Evolutionary conservation across 208 protist species (phyloP), one percentile per base, ranked within the genome.

Genomic region (Wallacemonas sp.): DNA sequence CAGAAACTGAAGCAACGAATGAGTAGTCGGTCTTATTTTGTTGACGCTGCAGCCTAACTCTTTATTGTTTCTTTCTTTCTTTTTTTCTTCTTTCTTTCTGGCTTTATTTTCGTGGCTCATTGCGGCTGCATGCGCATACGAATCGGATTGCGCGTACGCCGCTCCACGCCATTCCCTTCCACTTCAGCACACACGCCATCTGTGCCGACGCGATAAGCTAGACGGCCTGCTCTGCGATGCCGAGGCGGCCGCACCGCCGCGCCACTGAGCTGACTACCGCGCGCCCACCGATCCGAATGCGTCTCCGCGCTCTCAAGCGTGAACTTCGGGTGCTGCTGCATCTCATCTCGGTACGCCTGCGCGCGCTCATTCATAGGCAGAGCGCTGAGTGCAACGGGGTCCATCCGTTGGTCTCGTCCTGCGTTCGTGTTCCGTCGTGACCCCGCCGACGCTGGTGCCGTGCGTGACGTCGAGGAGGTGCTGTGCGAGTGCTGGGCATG

Each of bases 291-390:
- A 44, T 71, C 61, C 15, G 67, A 49, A 61, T 72, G 75, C 19
- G 49, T 51, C 5, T n/a, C 66, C 5, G 55, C 61, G 67, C 59
- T 80, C 33, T 72, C 73, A 21, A 66, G 60, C 12, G 80, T 84
- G 64, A 80, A 82, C 66, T 82, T 90, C 12, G 86, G 86, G 60
- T 86, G 79, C 42, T 44, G 53, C 31, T 86, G 56, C 8, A 82
- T 72, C 30, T 88, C 68, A 8, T 56, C 70, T 27, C 80, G 70
- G 59, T 72, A 79, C 17, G 77, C 67, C 12, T 70, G 72, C 14
- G 70, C 27, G 14, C 77, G 76, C 62, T 93, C 74, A 15, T 61
- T 44, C 2, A 65, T 49, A 14, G 80, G 68, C 14, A 93, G 55
- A 17, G 72, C 72, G 14, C 54, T 66, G 24, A 80, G 31, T 28